These are phyloP conservation scores for Cyberlindnera amylophila DNA, from an alignment of 805 yeast species.

Conservation along the genomic window DNA sequence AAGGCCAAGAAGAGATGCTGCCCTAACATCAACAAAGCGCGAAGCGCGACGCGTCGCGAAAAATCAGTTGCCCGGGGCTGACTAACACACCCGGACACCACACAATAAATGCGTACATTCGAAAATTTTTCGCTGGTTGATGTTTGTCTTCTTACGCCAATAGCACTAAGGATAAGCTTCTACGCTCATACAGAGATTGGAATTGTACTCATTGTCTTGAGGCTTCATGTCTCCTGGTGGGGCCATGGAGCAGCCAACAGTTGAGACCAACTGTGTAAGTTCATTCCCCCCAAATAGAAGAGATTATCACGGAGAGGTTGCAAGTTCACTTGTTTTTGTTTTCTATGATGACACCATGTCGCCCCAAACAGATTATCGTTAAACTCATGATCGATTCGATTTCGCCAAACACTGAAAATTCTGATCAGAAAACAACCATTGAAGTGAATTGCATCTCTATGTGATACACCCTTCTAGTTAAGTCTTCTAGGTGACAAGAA, in stretches of 20 bases:
- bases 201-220: no score
- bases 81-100: constrained; percentile 16
- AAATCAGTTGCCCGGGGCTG: neutral
- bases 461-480: no score
- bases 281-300: no score
- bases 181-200: no score
- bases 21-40: constrained; percentile 1
- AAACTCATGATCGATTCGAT: constrained; percentile 29
- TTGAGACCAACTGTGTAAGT: constrained; percentile 21
- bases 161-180: no score
- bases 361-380: constrained; percentile 33
- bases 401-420: constrained; percentile 33
- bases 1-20: neutral
- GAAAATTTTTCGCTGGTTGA: constrained; percentile 5
- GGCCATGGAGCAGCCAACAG: constrained; percentile 1
- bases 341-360: constrained; percentile 27
- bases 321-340: neutral
- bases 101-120: neutral
- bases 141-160: neutral
- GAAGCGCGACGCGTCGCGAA: neutral
- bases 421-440: constrained; percentile 18
- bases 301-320: neutral
- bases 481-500: neutral
- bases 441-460: neutral
- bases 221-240: neutral